Conservation (phyloP, 139 green algal species). For the Tetradesmus obliquus region DNA sequence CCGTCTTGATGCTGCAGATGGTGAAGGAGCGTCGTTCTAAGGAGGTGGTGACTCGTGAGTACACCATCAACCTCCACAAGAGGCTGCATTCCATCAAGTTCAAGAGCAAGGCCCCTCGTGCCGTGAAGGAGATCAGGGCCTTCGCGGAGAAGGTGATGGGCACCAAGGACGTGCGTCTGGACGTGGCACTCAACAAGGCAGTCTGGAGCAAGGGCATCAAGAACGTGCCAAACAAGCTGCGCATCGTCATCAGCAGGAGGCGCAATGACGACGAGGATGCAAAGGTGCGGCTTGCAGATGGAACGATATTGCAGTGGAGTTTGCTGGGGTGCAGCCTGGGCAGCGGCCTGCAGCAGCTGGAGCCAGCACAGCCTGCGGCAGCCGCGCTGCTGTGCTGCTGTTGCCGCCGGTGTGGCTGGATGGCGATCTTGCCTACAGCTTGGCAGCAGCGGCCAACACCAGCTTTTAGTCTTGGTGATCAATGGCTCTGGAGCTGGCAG, state of each 20-base stretch:
- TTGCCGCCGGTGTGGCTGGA: neutral
- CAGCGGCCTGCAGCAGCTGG: neutral
- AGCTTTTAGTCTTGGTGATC: neutral
- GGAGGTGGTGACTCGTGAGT: conserved; percentile 94
- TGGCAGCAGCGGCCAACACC: neutral
- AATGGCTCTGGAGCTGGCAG: neutral
- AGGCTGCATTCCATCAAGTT: conserved; percentile 91
- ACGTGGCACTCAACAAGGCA: conserved; percentile 99
- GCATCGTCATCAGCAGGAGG: conserved; percentile 91
- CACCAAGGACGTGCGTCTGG: conserved; percentile 96
- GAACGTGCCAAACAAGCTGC: conserved; percentile 92
- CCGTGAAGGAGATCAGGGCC: conserved; percentile 97
- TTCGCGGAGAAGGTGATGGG: conserved; percentile 97
- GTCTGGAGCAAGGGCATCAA: conserved; percentile 97
- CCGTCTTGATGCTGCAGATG: conserved; percentile 42
- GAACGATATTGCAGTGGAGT: neutral
- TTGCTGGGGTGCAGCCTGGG: neutral
- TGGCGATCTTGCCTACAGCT: neutral
- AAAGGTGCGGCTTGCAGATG: conserved; percentile 68
- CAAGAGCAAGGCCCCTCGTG: conserved; percentile 96
- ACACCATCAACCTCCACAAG: conserved; percentile 99
- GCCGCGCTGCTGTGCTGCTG: neutral
- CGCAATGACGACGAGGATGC: conserved; percentile 99
- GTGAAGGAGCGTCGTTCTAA: conserved; percentile 78
- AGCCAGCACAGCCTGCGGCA: neutral